Conservation (phyloP, 768 basidiomycete species). For the Mycena chlorophos region DNA sequence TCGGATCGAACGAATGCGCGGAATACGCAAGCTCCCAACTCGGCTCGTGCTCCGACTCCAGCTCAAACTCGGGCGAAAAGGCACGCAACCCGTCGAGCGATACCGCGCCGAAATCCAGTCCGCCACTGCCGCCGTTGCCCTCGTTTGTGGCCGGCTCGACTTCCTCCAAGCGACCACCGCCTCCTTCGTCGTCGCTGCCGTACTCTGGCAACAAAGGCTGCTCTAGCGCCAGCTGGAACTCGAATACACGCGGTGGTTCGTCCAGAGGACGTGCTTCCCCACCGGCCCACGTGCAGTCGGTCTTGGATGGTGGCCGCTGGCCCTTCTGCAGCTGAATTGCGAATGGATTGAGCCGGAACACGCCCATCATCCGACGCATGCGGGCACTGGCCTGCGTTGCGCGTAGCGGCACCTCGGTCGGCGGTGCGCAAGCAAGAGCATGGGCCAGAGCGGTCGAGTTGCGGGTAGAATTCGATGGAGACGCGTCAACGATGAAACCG, state of each 20-base stretch:
- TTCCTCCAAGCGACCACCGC: neutral
- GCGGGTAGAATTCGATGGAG: constrained; percentile 27
- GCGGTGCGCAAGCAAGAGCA: constrained; percentile 44
- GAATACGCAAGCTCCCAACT: constrained; percentile 21
- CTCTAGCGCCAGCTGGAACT: constrained; percentile 58
- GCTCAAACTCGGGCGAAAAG: constrained; percentile 42
- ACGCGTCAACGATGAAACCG: constrained; percentile 48
- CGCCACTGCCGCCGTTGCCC: neutral
- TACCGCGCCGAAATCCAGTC: neutral
- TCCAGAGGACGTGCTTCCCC: constrained; percentile 60
- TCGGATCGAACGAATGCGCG: constrained; percentile 13
- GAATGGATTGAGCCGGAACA: constrained; percentile 77
- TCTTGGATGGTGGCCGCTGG: constrained; percentile 35
- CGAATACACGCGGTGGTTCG: constrained; percentile 60
- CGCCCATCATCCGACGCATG: constrained; percentile 78
- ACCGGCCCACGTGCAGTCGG: constrained; percentile 36
- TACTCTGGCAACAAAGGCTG: constrained; percentile 13
- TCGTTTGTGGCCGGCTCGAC: neutral
- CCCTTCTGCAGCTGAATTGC: constrained; percentile 57
- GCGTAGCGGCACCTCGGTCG: constrained; percentile 69
- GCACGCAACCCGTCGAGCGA: constrained; percentile 30
- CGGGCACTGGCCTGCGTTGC: constrained; percentile 70
- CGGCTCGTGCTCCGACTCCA: constrained; percentile 24
- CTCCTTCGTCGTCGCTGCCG: constrained; percentile 6
- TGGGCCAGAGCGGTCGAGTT: constrained; percentile 32